Base-by-base conservation (phyloP, 148 eudicot species). In the Spergularia marina region DNA sequence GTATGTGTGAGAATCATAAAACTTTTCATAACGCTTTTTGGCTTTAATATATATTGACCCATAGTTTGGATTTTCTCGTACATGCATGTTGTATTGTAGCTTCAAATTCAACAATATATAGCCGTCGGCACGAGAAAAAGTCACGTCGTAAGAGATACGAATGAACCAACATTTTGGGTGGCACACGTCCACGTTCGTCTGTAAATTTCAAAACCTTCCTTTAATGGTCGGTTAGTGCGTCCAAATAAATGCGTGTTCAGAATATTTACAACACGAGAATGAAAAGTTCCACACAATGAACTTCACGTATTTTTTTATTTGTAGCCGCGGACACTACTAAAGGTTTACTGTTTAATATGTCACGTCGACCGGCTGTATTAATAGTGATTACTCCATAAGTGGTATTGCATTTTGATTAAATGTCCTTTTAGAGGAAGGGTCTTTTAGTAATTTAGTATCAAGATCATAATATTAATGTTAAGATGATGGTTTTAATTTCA, bases 91-190 rank as follows among this genome's bases (percentile, higher is more conserved):
- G 36, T 30, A 30, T 30, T 55, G 34, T 40, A 10, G 10, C 8
- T 72, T 56, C 53, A 49, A 52, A 4, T 13, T 18, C 40, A 44
- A 44, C 49, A 11, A 4, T 17, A 71, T 71, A 14, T 23, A 73
- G 57, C 76, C 53, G 68, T 73, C 68, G 76, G 57, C 68, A 41
- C 18, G 17, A 53, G 69, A 74, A 62, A 30, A 49, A 62, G 2
- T 52, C 74, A 53, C 30, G 57, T 36, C 18, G 20, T 36, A 36
- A 11, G 2, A 52, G 53, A 13, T 53, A 70, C 9, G 13, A 44
- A 70, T 30, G 36, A 30, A 30, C 36, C 36, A 30, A 30, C 36
- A 30, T 30, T 30, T 30, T 30, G 36, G 36, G 36, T 30, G 36
- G 36, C 36, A 30, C 36, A 30, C 36, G 36, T 30, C 36, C 36